A percentile compares a stretch with the other conserved stretches of the same genome.
Conservation (phyloP, 371 early-diverging fungal genomes). For the Mucor piriformis region DNA sequence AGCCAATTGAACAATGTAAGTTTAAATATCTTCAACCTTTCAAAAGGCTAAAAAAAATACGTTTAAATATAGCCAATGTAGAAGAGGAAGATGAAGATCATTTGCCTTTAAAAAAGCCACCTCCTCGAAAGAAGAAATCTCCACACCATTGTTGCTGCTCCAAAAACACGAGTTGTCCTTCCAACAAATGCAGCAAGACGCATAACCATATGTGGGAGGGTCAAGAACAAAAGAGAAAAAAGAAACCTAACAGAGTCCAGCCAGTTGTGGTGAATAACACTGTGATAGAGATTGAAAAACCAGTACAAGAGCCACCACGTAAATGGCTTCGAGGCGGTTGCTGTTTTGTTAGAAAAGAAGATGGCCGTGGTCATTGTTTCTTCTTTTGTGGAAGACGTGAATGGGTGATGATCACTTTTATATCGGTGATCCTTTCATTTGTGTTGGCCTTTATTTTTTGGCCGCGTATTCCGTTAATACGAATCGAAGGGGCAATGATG, state of each 20-base stretch:
- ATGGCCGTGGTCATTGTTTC: neutral
- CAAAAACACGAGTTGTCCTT: neutral
- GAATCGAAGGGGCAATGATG: conserved; percentile 32
- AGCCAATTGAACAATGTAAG: neutral
- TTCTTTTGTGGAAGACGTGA: conserved; percentile 13
- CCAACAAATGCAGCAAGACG: neutral
- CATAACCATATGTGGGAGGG: conserved; percentile 1
- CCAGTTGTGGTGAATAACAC: neutral
- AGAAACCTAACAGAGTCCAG: neutral
- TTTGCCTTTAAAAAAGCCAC: neutral
- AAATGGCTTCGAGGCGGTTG: conserved; percentile 9
- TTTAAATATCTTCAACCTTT: neutral
- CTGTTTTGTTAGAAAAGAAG: conserved; percentile 5
- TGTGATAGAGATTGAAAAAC: neutral
- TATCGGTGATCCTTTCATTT: conserved; percentile 12
- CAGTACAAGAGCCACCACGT: neutral
- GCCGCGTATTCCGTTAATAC: conserved; percentile 38
- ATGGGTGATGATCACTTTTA: conserved; percentile 26
- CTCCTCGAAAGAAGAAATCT: neutral
- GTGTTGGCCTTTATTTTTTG: conserved; percentile 26
- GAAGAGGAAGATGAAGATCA: neutral
- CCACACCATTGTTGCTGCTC: neutral
- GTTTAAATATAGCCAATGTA: neutral
- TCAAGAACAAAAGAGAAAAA: neutral
- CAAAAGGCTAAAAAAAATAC: neutral